Base-by-base conservation (phyloP, 2,329 filamentous ascomycete species). In the Talaromyces sp. region DNA sequence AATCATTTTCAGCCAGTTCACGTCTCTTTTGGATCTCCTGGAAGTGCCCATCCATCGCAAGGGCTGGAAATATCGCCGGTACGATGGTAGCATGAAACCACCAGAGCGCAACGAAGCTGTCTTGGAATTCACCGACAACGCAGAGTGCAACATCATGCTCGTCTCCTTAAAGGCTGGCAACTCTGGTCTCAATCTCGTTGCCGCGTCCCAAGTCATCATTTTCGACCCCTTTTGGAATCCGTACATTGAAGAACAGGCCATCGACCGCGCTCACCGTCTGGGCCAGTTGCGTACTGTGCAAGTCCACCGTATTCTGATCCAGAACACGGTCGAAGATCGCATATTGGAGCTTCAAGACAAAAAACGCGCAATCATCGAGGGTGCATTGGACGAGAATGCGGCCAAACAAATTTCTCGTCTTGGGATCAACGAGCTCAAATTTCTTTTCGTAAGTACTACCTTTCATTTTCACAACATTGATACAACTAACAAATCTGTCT, bases 141-240 rank as follows among this genome's bases (percentile, higher is more conserved):
- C 80, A 0, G 71, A 81, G 48, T 81, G 83, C 69, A 86, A 82
- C 63, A 81, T 93, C 69, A 89, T 94, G 82, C 80, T 94, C 3
- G 84, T 92, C 2, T 92, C 88, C 1, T 79, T 93, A 54, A 91
- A 90, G 67, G 90, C 90, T 1, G 90, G 90, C 35, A 93, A 93
- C 67, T 87, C 92, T 0, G 92, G 92, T 1, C 83, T 97, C 52
- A 97, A 97, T 69, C 81, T 97, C 24, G 90, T 89, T 43, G 85
- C 86, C 19, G 92, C 92, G 0, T 91, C 87, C 1, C 88, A 91
- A 64, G 90, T 96, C 65, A 91, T 97, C 72, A 89, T 96, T 64
- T 86, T 96, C 70, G 92, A 96, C 70, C 92, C 92, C 0, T 96
- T 95, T 77, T 96, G 91, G 91, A 97, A 96, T 64, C 92, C 92